These are phyloP conservation scores for Microbotryum scabiosae DNA, from an alignment of 1,284 basidiomycete genomes.

Conservation along the genomic window DNA sequence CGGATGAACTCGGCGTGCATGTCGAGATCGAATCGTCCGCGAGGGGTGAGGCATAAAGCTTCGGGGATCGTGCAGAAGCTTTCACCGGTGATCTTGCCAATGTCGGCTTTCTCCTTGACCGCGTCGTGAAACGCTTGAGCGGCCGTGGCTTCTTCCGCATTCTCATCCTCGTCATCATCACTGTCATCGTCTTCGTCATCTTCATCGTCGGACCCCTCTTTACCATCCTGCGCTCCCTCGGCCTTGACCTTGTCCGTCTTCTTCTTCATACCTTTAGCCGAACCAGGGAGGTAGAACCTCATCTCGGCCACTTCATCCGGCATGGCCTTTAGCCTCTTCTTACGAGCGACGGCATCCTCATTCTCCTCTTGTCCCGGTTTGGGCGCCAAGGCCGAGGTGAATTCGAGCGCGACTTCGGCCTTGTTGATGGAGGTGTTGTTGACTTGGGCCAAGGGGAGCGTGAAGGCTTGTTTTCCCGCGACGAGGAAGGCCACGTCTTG, in stretches of 20 bases:
- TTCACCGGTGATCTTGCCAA: slow-evolving; percentile 85
- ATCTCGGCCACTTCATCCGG: slow-evolving; percentile 90
- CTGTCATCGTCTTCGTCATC: slow-evolving; percentile 34
- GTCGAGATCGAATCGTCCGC: slow-evolving; percentile 53
- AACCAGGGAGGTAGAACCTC: slow-evolving; percentile 90
- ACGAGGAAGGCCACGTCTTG: slow-evolving; percentile 84
- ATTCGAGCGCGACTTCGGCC: slow-evolving; percentile 96
- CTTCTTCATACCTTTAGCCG: slow-evolving; percentile 36
- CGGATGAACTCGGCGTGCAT: slow-evolving; percentile 93
- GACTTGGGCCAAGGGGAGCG: slow-evolving; percentile 76
- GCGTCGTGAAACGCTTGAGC: slow-evolving; percentile 94
- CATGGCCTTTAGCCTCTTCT: slow-evolving; percentile 23
- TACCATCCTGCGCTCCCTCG: slow-evolving; percentile 50
- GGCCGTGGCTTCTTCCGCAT: slow-evolving; percentile 58
- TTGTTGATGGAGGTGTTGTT: slow-evolving; percentile 97
- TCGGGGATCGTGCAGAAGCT: slow-evolving; percentile 94
- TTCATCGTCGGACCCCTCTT: slow-evolving; percentile 37
- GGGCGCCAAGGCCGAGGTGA: slow-evolving; percentile 48
- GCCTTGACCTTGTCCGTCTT: slow-evolving; percentile 46
- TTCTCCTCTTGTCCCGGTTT: slow-evolving; percentile 9
- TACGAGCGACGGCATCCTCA: slow-evolving; percentile 24
- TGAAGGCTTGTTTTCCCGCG: slow-evolving; percentile 82
- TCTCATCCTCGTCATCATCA: slow-evolving; percentile 42
- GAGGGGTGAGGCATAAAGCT: slow-evolving; percentile 86
- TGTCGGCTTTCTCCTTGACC: slow-evolving; percentile 94